These are phyloP conservation scores for Beauveria rudraprayagi DNA, from an alignment of 2,329 filamentous ascomycete species.

Conservation along the genomic window DNA sequence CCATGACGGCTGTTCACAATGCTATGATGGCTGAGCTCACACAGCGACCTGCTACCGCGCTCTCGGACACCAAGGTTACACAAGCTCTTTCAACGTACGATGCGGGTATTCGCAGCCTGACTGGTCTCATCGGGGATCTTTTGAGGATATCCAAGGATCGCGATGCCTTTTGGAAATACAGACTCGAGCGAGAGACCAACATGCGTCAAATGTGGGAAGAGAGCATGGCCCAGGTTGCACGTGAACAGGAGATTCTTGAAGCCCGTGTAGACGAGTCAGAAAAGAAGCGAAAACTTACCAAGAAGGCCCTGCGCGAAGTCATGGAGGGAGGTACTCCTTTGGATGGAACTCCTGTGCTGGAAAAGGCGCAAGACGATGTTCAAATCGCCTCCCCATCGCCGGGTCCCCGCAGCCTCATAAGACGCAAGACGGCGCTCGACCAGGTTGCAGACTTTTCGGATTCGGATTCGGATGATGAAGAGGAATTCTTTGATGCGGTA, in stretches of 20 bases:
- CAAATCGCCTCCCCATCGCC: slow-evolving; percentile 17
- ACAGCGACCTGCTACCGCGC: slow-evolving; percentile 59
- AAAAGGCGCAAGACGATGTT: slow-evolving; percentile 24
- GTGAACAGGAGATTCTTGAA: slow-evolving; percentile 87
- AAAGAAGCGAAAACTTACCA: slow-evolving; percentile 80
- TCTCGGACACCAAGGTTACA: slow-evolving; percentile 69
- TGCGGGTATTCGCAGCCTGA: slow-evolving; percentile 78
- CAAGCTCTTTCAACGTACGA: slow-evolving; percentile 83
- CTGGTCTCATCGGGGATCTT: slow-evolving; percentile 75
- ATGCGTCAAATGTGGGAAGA: slow-evolving; percentile 97
- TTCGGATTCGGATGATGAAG: slow-evolving; percentile 71
- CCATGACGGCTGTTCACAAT: slow-evolving; percentile 76
- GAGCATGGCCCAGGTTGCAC: slow-evolving; percentile 94
- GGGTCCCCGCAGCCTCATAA: slow-evolving; percentile 27
- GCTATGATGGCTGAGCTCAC: slow-evolving; percentile 63
- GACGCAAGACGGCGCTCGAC: slow-evolving; percentile 59
- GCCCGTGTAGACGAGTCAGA: slow-evolving; percentile 83
- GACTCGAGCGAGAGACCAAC: slow-evolving; percentile 82
- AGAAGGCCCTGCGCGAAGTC: slow-evolving; percentile 79
- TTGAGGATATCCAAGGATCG: slow-evolving; percentile 89
- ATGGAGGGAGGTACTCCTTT: slow-evolving; percentile 48
- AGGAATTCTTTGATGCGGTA: slow-evolving; percentile 96
- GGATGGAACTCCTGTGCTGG: slow-evolving; percentile 23
- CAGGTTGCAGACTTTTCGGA: slow-evolving; percentile 70
- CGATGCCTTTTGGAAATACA: slow-evolving; percentile 94